A percentile compares a stretch with the other conserved stretches of the same genome.
phyloP scores from a whole-genome alignment of 148 eudicot genomes.

The Diospyros lotus region DNA sequence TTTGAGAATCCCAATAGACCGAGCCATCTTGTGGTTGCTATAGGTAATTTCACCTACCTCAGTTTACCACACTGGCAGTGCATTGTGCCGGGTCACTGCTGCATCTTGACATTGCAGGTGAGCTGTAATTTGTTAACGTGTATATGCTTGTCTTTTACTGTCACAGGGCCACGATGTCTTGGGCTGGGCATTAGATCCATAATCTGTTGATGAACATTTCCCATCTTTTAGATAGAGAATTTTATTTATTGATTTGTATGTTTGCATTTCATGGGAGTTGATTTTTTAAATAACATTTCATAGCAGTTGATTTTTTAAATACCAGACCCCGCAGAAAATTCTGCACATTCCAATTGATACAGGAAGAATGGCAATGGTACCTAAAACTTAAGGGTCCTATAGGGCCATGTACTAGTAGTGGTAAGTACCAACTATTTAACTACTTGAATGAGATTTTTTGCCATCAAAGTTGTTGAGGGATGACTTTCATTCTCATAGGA shows the following conservation, averaged over 20 bases:
- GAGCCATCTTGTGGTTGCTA: constrained; percentile 79
- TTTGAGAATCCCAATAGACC: constrained; percentile 91
- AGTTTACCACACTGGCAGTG: constrained; percentile 77
- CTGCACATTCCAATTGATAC: not conserved
- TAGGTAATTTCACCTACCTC: constrained; percentile 86
- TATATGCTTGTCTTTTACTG: too few relatives aligned
- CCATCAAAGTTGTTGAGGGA: not conserved
- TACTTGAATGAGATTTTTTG: not conserved
- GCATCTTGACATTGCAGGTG: constrained; percentile 84
- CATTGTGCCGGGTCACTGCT: constrained; percentile 85
- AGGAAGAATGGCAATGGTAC: not conserved
- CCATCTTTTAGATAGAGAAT: not conserved
- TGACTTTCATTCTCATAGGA: not conserved
- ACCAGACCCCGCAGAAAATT: not conserved
- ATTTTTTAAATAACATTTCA: not conserved
- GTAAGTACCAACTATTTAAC: not conserved
- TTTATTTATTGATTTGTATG: not conserved
- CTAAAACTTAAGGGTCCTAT: not conserved
- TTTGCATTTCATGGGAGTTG: not conserved
- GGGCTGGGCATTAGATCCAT: too few relatives aligned
- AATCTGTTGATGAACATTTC: too few relatives aligned
- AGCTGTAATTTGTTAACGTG: not conserved
- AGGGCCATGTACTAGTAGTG: not conserved
- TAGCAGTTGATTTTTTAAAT: not conserved
- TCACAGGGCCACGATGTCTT: too few relatives aligned